Evolutionary conservation across 1,139 yeast species (phyloP), one percentile per base, ranked within the genome.

Genomic region (Casaregolazyma suthepensis): DNA sequence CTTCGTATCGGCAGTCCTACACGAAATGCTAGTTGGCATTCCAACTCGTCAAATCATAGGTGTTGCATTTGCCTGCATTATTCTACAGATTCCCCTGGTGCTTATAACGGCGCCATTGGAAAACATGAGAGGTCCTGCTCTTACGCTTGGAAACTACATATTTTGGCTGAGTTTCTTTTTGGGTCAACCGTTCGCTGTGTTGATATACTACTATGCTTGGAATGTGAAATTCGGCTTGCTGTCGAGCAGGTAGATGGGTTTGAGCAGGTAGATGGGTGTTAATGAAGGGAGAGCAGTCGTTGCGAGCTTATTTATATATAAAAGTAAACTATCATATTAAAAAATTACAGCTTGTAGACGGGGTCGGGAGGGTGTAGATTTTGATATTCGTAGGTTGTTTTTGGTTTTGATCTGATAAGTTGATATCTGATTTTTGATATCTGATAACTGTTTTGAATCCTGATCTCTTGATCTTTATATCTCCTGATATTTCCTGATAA

Each of bases 31-130:
- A 17, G 75, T 75, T n/a, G 78, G 78, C n/a, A 68, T 74, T 19
- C 76, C 78, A 7, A 75, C 79, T n/a, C 74, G 73, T 45, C 74
- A 72, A 56, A 61, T 75, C 52, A 68, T 74, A 54, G 78, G 79
- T 26, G 74, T 72, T 5, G 78, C 78, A 2, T 75, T 75, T 53
- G 55, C 71, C 42, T 69, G 74, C 53, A 74, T 75, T 74, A 62
- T 74, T 53, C 62, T 72, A 35, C 79, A 75, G 58, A 68, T 74
- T 18, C 75, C 77, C 2, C 64, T 75, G 50, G 67, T 74, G 18
- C 52, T 66, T 44, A 70, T 66, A 29, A 75, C 79, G 0, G 69
- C 66, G 15, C 75, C 75, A 3, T 59, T 75, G 40, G 77, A 74
- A 54, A 67, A 66, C 44, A 67, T 70, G 66, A 61, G 74, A 23